Base-by-base conservation (phyloP, 108 stramenopile species). In the Pseudonitzschia multiseries region DNA sequence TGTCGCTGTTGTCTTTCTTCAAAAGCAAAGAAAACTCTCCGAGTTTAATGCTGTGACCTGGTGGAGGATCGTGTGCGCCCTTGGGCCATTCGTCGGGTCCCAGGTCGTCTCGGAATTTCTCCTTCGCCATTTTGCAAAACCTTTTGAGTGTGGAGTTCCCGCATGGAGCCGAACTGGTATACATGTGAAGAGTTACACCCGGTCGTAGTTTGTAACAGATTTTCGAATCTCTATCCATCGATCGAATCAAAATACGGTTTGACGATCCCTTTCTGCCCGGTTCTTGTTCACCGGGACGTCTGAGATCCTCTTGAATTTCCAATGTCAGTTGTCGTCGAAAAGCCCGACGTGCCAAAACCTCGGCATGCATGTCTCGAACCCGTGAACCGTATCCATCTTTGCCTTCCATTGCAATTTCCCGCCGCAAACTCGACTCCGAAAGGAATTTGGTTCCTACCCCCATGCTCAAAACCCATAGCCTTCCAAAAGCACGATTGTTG, bases 381-480 rank as follows among this genome's bases (percentile, higher is more conserved):
- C 83, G 70, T 12, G 50, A 72, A 13, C 92, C 92, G 76, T 93
- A 93, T 8, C 64, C 26, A 54, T 64, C 20, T 17, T 27, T 8
- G 18, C 33, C 36, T 36, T 51, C 64, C 10, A 20, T 68, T 50
- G 73, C 53, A 5, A 60, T 31, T 57, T 87, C 89, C 33, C 82
- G 67, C 27, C 69, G 60, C 20, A 90, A 36, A 1, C 73, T 54
- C 14, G 61, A 33, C 50, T 85, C 74, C 20, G 91, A 68, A n/a
- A 95, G 68, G 77, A 91, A 95, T 68, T 95, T 95, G 46, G 93
- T 95, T 15, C 93, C 93, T 13, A 92, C 89, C 8, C 93, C 93
- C 73, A 95, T 71, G 14, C 85, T 81, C 63, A 91, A 56, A 21
- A 95, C 90, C 54, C 74, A 70, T 26, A 92, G 50, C 36, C 1